Percentiles rank a stretch among this genome's conserved stretches.
Evolutionary conservation across 192 early-diverging fungal species (phyloP).

Genomic region (Podila clonocystis): DNA sequence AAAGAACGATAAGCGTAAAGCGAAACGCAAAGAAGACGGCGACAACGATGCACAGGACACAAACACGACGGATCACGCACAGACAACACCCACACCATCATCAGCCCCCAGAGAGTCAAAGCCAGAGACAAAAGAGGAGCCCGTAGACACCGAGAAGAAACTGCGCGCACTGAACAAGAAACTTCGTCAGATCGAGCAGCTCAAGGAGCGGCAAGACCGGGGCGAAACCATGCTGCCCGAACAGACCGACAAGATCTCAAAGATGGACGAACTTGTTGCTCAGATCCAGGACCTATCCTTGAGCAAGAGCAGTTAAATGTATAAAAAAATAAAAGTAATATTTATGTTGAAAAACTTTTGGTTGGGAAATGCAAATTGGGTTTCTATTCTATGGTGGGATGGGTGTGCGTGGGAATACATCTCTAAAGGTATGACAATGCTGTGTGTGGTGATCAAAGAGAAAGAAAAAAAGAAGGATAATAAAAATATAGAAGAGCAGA

Average conservation of each 20-base stretch:
- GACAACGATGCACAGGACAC: background rate
- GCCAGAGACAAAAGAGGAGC: background rate
- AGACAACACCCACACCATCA: background rate
- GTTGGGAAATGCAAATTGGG: background rate
- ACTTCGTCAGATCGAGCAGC: slow-evolving; percentile 69
- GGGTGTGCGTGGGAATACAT: background rate
- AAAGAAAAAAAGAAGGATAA: background rate
- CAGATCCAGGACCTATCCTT: slow-evolving; percentile 28
- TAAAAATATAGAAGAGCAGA: slow-evolving; percentile 1
- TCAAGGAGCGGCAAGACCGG: slow-evolving; percentile 61
- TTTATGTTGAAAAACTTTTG: background rate
- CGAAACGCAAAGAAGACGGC: slow-evolving; percentile 49
- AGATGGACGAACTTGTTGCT: slow-evolving; percentile 52
- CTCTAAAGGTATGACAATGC: slow-evolving; percentile 54
- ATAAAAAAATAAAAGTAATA: background rate
- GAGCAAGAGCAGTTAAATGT: background rate
- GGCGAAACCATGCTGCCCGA: slow-evolving; percentile 63
- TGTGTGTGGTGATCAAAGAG: slow-evolving; percentile 24
- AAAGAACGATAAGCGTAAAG: slow-evolving; percentile 63
- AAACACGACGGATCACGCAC: slow-evolving; percentile 1
- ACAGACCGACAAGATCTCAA: slow-evolving; percentile 71
- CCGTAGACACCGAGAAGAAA: slow-evolving; percentile 55
- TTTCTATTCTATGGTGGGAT: background rate
- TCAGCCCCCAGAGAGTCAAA: background rate
- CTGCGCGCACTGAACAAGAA: slow-evolving; percentile 76